Evolutionary conservation across 768 basidiomycete species (phyloP), one percentile per base, ranked within the genome.

Genomic region (Phaffia australis): DNA sequence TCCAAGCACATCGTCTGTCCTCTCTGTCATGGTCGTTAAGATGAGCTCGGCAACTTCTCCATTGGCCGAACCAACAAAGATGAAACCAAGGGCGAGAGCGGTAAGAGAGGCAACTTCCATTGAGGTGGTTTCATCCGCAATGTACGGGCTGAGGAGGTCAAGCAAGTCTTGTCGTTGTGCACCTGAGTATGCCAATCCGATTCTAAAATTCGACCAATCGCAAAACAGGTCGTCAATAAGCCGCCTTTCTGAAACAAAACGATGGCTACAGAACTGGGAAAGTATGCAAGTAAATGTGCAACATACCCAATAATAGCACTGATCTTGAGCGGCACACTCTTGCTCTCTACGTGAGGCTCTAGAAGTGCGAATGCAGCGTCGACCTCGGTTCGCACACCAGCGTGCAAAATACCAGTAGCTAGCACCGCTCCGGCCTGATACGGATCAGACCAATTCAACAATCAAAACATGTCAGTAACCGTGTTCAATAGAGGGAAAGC

Each of bases 111-210:
- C 85, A 52, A 99, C 84, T 76, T 98, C 94, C 85, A 91, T 94
- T 23, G 87, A 85, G 46, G 85, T 79, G 4, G 79, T 77, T 29
- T 93, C 89, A 71, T 99, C 95, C 8, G 83, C 82, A 30, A 95
- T 82, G 49, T 84, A 81, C 0, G 90, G 90, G 14, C 93, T 77
- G n/a, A 99, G 81, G 63, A 87, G 78, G 9, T 81, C 76, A 18
- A 88, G 79, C 23, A 98, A 77, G 71, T 97, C 94, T 74, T 88
- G 85, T 21, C 93, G 84, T 63, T 90, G 87, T 2, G 91, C 86
- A n/a, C 94, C 94, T 9, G 85, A 87, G 71, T 98, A 97, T 1
- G 95, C 94, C 60, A 99, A 81, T 23, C 88, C 95, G 23, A 98
- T 83, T 59, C 92, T 79, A 63, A 8, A 19, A 47, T 42, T 11